phyloP scores from a whole-genome alignment of 768 basidiomycete genomes.

The Lentinula lateritia region DNA sequence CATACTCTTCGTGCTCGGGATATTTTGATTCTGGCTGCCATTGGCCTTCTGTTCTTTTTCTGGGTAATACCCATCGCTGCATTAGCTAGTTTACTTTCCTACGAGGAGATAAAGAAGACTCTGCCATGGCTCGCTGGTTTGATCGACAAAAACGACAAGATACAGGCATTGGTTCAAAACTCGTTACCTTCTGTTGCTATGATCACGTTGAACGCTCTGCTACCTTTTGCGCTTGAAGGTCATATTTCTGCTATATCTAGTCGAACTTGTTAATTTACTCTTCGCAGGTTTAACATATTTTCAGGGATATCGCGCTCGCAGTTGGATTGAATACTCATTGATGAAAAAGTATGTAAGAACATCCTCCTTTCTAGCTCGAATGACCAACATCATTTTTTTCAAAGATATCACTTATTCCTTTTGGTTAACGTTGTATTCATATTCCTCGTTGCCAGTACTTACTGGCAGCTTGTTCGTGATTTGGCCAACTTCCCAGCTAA shows the following conservation, averaged over 20 bases:
- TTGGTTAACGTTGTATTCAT: slow-evolving; percentile 92
- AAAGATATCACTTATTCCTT: slow-evolving; percentile 89
- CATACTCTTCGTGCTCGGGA: slow-evolving; percentile 60
- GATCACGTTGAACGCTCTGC: slow-evolving; percentile 80
- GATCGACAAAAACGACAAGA: slow-evolving; percentile 75
- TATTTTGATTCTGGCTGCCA: slow-evolving; percentile 60
- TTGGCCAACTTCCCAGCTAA: slow-evolving; percentile 91
- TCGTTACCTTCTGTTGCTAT: slow-evolving; percentile 89
- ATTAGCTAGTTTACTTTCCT: slow-evolving; percentile 83
- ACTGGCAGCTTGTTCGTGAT: slow-evolving; percentile 87
- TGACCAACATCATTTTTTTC: slow-evolving; percentile 1
- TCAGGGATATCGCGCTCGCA: slow-evolving; percentile 87
- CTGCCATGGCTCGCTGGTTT: slow-evolving; percentile 84
- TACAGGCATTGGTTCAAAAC: slow-evolving; percentile 89
- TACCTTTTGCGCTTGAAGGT: slow-evolving; percentile 92
- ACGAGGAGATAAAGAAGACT: slow-evolving; percentile 86
- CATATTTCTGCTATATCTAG: background rate
- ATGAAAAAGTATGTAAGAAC: slow-evolving; percentile 70
- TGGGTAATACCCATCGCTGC: slow-evolving; percentile 91
- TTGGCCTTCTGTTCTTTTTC: slow-evolving; percentile 75
- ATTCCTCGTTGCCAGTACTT: slow-evolving; percentile 87
- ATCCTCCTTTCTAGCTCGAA: slow-evolving; percentile 1
- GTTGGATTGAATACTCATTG: slow-evolving; percentile 90
- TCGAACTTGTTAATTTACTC: slow-evolving; percentile 3
- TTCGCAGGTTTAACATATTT: slow-evolving; percentile 65